Percentiles rank a stretch among this genome's conserved stretches.
Evolutionary conservation across 1,139 yeast genomes (phyloP).

Genomic region (Magnusiomyces sp.): DNA sequence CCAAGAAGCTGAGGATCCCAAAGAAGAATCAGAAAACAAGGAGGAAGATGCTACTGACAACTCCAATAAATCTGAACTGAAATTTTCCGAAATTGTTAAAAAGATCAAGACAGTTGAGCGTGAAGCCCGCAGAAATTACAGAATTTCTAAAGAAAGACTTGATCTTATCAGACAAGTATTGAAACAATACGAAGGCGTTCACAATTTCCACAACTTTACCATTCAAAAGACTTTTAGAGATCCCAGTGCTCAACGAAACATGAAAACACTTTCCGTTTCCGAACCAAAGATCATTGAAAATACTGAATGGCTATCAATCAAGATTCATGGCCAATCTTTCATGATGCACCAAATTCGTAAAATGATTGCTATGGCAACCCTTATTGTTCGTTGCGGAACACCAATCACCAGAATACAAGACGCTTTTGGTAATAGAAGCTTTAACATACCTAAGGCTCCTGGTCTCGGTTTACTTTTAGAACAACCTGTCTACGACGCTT

Average conservation of each 20-base stretch:
- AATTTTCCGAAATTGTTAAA: conserved; percentile 35
- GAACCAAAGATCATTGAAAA: conserved; percentile 89
- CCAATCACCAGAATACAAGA: conserved; percentile 69
- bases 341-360: conserved; percentile 98
- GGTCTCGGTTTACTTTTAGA: conserved; percentile 87
- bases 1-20: conserved; percentile 16
- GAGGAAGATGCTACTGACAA: conserved; percentile 11
- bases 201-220: conserved; percentile 93
- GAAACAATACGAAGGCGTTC: conserved; percentile 72
- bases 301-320: conserved; percentile 93
- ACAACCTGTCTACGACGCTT: conserved; percentile 84
- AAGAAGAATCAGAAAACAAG: conserved; percentile 34
- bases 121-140: conserved; percentile 56
- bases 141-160: conserved; percentile 56
- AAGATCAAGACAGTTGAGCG: conserved; percentile 60
- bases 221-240: conserved; percentile 82
- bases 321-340: conserved; percentile 95
- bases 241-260: conserved; percentile 72
- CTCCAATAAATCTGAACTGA: conserved; percentile 5
- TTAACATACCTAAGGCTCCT: conserved; percentile 96
- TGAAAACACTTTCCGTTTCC: conserved; percentile 71
- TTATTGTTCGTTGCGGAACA: conserved; percentile 77
- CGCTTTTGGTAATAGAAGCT: conserved; percentile 63
- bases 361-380: conserved; percentile 93
- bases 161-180: conserved; percentile 58